Evolutionary conservation across 2,329 filamentous ascomycete species (phyloP).

Genomic region (Fusarium devonianum): DNA sequence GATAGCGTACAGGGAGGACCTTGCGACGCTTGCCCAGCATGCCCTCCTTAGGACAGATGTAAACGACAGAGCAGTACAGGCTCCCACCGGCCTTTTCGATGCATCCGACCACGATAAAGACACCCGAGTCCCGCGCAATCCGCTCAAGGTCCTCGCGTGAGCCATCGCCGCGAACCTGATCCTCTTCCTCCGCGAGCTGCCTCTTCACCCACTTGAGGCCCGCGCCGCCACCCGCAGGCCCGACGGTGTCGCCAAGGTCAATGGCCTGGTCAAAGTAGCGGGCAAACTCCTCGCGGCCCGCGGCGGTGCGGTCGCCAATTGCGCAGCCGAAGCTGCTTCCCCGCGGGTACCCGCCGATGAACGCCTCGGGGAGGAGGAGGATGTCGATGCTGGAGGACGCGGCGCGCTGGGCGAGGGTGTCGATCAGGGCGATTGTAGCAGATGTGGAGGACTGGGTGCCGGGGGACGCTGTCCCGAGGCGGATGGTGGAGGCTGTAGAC

Average conservation of each 20-base stretch:
- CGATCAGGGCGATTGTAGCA: constrained; percentile 72
- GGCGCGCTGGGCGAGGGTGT: constrained; percentile 69
- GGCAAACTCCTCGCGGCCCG: constrained; percentile 82
- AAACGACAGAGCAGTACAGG: constrained; percentile 83
- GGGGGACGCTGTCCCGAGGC: constrained; percentile 64
- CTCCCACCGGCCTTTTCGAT: constrained; percentile 84
- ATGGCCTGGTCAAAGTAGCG: constrained; percentile 80
- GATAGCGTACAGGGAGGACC: constrained; percentile 77
- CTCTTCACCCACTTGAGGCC: constrained; percentile 75
- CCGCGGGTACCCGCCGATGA: constrained; percentile 89
- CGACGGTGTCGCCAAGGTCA: constrained; percentile 81
- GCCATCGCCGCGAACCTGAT: constrained; percentile 57
- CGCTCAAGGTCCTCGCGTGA: constrained; percentile 81
- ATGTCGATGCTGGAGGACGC: constrained; percentile 65
- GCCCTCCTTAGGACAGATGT: constrained; percentile 78
- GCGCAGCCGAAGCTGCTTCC: constrained; percentile 78
- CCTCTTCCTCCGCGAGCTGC: constrained; percentile 52
- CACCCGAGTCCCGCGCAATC: constrained; percentile 76
- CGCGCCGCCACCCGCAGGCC: constrained; percentile 65
- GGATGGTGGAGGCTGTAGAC: constrained; percentile 48
- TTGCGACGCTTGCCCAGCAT: constrained; percentile 86
- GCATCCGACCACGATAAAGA: constrained; percentile 81
- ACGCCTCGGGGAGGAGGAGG: constrained; percentile 90
- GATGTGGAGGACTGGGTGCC: constrained; percentile 56
- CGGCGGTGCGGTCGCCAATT: constrained; percentile 71